phyloP scores from a whole-genome alignment of 306 rosid genomes.

The Trifolium pratense region DNA sequence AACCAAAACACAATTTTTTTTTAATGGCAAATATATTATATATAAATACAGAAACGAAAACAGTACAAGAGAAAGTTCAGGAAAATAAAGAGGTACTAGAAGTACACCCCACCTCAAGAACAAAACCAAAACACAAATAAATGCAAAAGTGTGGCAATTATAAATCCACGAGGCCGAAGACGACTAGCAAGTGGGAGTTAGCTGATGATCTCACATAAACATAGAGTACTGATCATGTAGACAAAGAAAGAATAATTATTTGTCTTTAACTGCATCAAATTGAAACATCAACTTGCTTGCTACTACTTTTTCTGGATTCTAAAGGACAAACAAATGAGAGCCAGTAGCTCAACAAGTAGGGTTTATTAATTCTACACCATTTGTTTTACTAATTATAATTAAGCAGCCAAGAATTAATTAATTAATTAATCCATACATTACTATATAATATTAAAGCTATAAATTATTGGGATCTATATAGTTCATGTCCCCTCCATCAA shows the following conservation, averaged over 20 bases:
- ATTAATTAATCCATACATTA: neutral
- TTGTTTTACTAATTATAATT: constrained; percentile 11
- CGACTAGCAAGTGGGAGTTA: neutral
- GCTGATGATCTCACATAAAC: neutral
- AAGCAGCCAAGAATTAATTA: neutral
- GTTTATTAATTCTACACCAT: neutral
- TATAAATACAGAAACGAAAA: no score
- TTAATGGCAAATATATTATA: no score
- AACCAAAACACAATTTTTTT: no score
- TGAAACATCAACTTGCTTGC: neutral
- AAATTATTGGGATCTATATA: neutral
- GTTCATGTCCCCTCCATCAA: no score
- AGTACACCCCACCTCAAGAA: no score
- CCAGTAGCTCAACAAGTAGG: neutral
- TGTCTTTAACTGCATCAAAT: neutral
- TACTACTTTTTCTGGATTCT: constrained; percentile 10
- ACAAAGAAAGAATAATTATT: no score
- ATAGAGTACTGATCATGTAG: neutral
- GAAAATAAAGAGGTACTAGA: no score
- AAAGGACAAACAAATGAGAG: constrained; percentile 3
- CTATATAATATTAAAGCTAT: neutral
- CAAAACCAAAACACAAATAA: no score
- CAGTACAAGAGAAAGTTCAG: no score
- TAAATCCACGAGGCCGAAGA: no score
- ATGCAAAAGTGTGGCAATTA: no score